Evolutionary conservation across 116 monocot genomes (phyloP).

Genomic region (Cymodocea nodosa): DNA sequence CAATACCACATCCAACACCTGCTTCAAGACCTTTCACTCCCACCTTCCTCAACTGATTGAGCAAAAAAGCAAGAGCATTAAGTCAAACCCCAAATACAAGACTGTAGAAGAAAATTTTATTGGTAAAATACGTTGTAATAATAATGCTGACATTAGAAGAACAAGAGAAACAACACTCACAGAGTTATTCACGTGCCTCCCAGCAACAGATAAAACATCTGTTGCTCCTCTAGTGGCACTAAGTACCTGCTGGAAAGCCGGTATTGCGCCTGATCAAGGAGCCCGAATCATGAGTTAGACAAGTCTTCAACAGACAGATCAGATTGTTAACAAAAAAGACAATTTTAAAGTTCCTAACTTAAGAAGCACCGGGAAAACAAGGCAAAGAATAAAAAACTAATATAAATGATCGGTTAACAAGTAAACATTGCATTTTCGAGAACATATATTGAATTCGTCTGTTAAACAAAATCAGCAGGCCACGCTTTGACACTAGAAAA

Average conservation of each 20-base stretch:
- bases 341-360: too few relatives aligned
- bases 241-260: conserved; percentile 64
- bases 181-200: conserved; percentile 51
- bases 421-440: too few relatives aligned
- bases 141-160: background rate
- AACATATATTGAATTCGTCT: too few relatives aligned
- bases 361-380: too few relatives aligned
- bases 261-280: conserved; percentile 59
- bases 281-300: background rate
- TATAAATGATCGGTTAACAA: too few relatives aligned
- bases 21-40: conserved; percentile 74
- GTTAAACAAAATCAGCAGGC: too few relatives aligned
- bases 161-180: conserved; percentile 29
- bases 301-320: background rate
- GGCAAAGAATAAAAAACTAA: too few relatives aligned
- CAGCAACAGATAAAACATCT: conserved; percentile 70
- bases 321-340: too few relatives aligned
- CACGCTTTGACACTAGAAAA: too few relatives aligned
- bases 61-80: background rate
- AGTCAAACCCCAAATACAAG: background rate
- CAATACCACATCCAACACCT: conserved; percentile 79
- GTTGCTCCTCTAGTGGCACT: conserved; percentile 86
- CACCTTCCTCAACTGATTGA: conserved; percentile 38
- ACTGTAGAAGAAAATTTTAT: background rate
- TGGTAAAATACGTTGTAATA: background rate